phyloP scores from a whole-genome alignment of 2,329 filamentous ascomycete species.

The Penicillium rolfsii region DNA sequence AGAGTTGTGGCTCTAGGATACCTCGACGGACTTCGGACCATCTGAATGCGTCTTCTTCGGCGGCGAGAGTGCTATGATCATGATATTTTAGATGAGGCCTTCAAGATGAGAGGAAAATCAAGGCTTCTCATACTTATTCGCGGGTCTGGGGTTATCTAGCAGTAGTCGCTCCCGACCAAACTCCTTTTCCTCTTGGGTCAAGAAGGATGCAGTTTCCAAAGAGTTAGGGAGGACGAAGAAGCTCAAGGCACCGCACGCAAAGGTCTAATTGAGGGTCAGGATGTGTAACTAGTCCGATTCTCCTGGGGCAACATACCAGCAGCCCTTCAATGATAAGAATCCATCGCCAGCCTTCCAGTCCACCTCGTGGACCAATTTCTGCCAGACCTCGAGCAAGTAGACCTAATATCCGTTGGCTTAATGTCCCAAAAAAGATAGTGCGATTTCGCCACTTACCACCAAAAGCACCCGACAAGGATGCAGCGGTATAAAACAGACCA shows the following conservation, averaged over 20 bases:
- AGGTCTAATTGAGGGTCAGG: slow-evolving; percentile 48
- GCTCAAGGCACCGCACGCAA: slow-evolving; percentile 56
- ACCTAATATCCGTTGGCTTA: slow-evolving; percentile 34
- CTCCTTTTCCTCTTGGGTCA: slow-evolving; percentile 57
- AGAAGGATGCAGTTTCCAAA: slow-evolving; percentile 57
- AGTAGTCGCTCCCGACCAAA: slow-evolving; percentile 53
- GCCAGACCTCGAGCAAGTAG: slow-evolving; percentile 64
- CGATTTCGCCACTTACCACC: slow-evolving; percentile 47
- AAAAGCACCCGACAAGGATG: slow-evolving; percentile 67
- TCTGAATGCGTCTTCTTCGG: slow-evolving; percentile 53
- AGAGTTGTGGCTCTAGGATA: slow-evolving; percentile 62
- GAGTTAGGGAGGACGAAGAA: slow-evolving; percentile 61
- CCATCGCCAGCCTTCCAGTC: slow-evolving; percentile 63
- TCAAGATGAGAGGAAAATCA: too few relatives aligned
- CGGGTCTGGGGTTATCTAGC: slow-evolving; percentile 39
- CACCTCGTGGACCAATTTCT: slow-evolving; percentile 60
- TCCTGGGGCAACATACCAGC: slow-evolving; percentile 25
- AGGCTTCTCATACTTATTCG: slow-evolving; percentile 31
- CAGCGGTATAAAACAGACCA: slow-evolving; percentile 69
- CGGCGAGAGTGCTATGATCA: slow-evolving; percentile 24
- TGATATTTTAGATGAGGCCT: too few relatives aligned
- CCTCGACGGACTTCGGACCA: slow-evolving; percentile 68
- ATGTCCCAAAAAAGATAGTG: not conserved
- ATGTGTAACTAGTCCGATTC: not conserved
- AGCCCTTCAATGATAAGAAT: slow-evolving; percentile 65